Base-by-base conservation (phyloP, 345 rosid species). In the Arabis hirsuta region DNA sequence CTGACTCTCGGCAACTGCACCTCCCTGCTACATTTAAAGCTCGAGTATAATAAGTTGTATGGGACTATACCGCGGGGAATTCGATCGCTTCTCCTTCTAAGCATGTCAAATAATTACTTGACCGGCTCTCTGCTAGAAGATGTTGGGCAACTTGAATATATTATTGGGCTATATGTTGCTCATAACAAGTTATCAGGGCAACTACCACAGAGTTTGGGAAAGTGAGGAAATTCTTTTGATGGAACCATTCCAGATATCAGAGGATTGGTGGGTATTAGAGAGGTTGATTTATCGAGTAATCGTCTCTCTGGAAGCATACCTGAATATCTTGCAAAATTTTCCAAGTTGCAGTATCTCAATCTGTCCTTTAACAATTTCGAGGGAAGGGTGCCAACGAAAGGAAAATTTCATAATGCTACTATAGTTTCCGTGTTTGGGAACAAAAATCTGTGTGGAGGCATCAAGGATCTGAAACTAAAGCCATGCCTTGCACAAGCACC, bases 391-490 rank as follows among this genome's bases (percentile, higher is more conserved):
- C 77, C 82, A 39, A 26, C 1, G 2, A 27, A 60, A 46, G 71
- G 82, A 43, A 32, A 36, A 9, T 79, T 79, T 7, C 7, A 31
- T 3, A 75, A 80, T 16, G 6, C 41, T 3, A 55, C 41, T 22
- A 27, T 13, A 12, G 45, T n/a, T 13, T 71, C 29, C 0, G 0
- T 79, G 9, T 27, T 1, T 4, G 73, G 79, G n/a, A 70, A 74
- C 24, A 44, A 11, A 3, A 4, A 71, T 10, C 55, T 65, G 0
- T 74, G 82, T 43, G 73, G 79, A 19, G 70, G 76, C 16, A 39
- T 58, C 9, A 22, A 12, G 2, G 16, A 16, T 16, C 16, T 16
- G 19, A 27, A 4, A 22, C 57, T 79, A 26, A 57, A 60, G 0
- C 22, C 12, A 36, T 81, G 84, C 24, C 2, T 48, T 3, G 60